Evolutionary conservation across 345 rosid genomes (phyloP), one percentile per base, ranked within the genome.

Genomic region (Hibiscus trionum): DNA sequence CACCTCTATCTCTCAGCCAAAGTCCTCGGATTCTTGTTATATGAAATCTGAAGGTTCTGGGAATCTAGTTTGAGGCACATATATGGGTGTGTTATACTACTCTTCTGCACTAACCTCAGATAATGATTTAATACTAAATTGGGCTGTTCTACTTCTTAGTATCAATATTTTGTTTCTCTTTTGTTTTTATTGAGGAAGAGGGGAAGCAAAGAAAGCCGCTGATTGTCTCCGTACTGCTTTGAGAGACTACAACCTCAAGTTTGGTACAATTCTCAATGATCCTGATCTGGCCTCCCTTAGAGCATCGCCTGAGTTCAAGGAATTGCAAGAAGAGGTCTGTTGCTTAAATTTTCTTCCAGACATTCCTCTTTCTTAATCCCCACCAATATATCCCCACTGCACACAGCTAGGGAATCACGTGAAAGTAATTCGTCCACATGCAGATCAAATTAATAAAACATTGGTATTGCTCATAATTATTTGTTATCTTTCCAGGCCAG

Each of bases 241-340:
- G 73, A 84, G 85, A 84, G 91, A 92, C n/a, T 92, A 88, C 78
- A 82, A 87, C 82, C 96, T 95, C 58, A 92, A 95, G 74, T 95
- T 92, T 72, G 90, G 93, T 60, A 95, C 97, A 62, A 88, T 95
- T 75, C 84, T 95, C 63, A 90, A 95, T 72, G 97, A 95, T 82
- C 99, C 97, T 71, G 99, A 92, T 75, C 80, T 95, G 85, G 93
- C 99, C 63, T 88, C 93, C 44, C 91, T 95, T 77, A 87, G 97
- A 71, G 97, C 93, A 78, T 84, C 84, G 78, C 93, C 97, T 17
- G 99, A 95, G 80, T 95, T 88, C 81, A 95, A 86, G 88, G 90
- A 92, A 85, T 78, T 92, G 72, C 97, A 90, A 80, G 99, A 90
- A 86, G 99, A 90, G 97, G 97, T 90, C 31, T 78, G 70, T 56